Conservation (phyloP, 2,329 filamentous ascomycete species). For the Penicillium sp. region DNA sequence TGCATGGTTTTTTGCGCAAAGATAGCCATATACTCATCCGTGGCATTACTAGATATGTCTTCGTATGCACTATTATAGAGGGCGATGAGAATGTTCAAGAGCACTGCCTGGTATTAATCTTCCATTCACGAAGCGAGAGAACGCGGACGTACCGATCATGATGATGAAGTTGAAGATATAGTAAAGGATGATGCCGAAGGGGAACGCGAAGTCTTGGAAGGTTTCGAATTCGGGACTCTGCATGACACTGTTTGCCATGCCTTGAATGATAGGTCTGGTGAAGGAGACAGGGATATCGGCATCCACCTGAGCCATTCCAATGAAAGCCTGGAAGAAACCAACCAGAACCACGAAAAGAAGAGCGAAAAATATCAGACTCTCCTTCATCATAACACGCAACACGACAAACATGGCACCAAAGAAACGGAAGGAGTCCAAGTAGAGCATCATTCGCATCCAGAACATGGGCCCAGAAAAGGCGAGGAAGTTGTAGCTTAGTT, state of each 20-base stretch:
- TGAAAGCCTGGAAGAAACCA: conserved; percentile 87
- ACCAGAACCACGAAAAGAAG: conserved; percentile 78
- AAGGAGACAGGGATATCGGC: conserved; percentile 62
- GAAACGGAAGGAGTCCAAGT: conserved; percentile 90
- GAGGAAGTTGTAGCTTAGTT: conserved; percentile 89
- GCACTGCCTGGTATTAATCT: conserved; percentile 52
- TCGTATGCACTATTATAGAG: conserved; percentile 97
- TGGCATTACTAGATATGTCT: conserved; percentile 88
- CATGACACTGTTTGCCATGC: conserved; percentile 86
- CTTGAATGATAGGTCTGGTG: conserved; percentile 51
- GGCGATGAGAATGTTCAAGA: conserved; percentile 95
- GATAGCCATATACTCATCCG: conserved; percentile 92
- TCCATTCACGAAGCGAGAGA: not conserved
- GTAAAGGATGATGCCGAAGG: conserved; percentile 93
- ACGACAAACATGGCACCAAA: conserved; percentile 99
- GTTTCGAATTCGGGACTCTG: conserved; percentile 86
- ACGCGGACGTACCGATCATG: conserved; percentile 67
- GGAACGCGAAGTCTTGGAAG: conserved; percentile 88
- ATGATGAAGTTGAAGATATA: conserved; percentile 98
- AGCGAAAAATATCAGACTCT: conserved; percentile 95
- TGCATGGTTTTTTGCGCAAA: conserved; percentile 95
- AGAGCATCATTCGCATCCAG: conserved; percentile 89
- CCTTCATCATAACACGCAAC: conserved; percentile 91
- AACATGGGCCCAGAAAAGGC: conserved; percentile 96
- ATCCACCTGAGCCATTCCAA: conserved; percentile 85